These are phyloP conservation scores for Thalassia testudinum DNA, from an alignment of 116 monocot genomes.

Conservation along the genomic window DNA sequence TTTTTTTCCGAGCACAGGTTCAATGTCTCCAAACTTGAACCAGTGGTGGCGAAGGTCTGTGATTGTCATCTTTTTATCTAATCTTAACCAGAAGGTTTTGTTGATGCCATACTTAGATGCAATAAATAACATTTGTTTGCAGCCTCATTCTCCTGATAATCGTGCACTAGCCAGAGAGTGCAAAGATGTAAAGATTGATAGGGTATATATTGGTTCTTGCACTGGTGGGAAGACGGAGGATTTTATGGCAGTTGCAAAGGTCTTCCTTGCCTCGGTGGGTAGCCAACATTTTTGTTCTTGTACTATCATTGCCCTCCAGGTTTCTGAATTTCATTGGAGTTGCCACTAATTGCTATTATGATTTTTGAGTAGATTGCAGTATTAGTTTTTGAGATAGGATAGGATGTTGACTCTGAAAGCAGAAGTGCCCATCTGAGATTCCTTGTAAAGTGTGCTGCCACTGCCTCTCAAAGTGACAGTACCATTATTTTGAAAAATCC, in stretches of 20 bases:
- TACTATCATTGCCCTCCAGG: neutral
- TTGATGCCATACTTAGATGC: neutral
- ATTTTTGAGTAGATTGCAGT: no score
- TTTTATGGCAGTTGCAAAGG: slow-evolving; percentile 78
- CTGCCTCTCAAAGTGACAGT: no score
- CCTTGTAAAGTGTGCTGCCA: no score
- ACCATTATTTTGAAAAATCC: no score
- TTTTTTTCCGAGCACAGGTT: slow-evolving; percentile 71
- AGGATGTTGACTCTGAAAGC: no score
- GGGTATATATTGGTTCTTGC: slow-evolving; percentile 97
- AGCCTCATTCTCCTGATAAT: slow-evolving; percentile 99
- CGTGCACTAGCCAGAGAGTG: slow-evolving; percentile 97
- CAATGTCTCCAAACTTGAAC: slow-evolving; percentile 96
- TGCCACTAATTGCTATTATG: no score
- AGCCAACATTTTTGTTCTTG: neutral
- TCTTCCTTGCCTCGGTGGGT: slow-evolving; percentile 83
- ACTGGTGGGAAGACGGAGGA: slow-evolving; percentile 98
- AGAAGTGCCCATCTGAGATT: no score
- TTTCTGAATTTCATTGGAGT: neutral
- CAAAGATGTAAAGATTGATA: slow-evolving; percentile 93
- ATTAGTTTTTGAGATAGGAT: no score
- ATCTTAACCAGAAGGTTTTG: no score
- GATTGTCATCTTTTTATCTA: neutral
- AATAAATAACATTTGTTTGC: slow-evolving; percentile 2
- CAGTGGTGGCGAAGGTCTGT: slow-evolving; percentile 89